Base-by-base conservation (phyloP, 805 yeast genomes). In the Saccharomycopsis babjevae region DNA sequence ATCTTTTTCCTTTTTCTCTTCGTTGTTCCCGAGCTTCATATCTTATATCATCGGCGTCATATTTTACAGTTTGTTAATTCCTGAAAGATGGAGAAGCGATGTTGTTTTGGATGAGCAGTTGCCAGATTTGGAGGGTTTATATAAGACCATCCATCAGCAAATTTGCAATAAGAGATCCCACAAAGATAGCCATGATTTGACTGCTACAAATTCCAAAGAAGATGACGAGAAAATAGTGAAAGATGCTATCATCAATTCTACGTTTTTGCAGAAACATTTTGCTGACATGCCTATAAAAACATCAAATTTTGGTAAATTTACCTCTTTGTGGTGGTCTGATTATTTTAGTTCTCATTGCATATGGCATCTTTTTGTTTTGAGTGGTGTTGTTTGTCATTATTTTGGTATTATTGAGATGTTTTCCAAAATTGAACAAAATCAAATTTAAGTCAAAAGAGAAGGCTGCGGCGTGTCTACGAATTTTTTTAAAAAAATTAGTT, bases 321-420 rank as follows among this genome's bases (percentile, higher is more conserved):
- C 73, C 40, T 83, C 90, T 0, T 70, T 88, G 22, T 93, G 87
- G 93, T 91, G 97, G 93, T 85, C 85, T 16, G 94, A 88, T 67
- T 88, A 86, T 70, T 71, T 81, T 32, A 80, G 83, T 50, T 89
- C 97, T 42, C 99, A 93, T 72, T 92, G 91, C 68, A 76, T 93
- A 36, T 93, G 99, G 99, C 99, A 93, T 73, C 71, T 90, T 13
- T 89, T 88, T 69, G 99, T 94, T 36, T 80, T 94, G 18, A 78
- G 88, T 30, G 99, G 99, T 1, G 84, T 90, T n/a, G 72, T 88
- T 50, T 96, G 96, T 38, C 98, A 93, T 72, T 94, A 92, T 72
- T 77, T 77, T 60, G 93, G 96, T 15, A 76, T 90, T 43, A 75
- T 89, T 64, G 84, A 82, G 61, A 85, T 92, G 88, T 85, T 85